Evolutionary conservation across 192 early-diverging fungal genomes (phyloP).

Genomic region (Linnemannia hyalina): DNA sequence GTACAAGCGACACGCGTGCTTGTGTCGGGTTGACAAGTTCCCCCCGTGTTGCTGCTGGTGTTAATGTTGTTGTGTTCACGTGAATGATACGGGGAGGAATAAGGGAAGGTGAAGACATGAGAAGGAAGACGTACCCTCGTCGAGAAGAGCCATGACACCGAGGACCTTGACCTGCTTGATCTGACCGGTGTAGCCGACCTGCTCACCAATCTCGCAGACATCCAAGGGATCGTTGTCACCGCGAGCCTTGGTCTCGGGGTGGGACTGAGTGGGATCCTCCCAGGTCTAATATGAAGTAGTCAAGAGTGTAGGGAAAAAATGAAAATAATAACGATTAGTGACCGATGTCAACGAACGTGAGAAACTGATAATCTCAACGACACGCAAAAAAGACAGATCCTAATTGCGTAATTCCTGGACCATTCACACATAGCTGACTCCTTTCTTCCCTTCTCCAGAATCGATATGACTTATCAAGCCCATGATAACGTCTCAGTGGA

Average conservation of each 20-base stretch:
- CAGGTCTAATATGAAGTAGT: constrained; percentile 76
- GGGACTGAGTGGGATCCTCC: constrained; percentile 94
- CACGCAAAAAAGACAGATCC: background rate
- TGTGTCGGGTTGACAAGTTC: background rate
- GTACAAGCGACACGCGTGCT: background rate
- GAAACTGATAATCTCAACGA: background rate
- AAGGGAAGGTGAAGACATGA: background rate
- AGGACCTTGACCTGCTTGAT: constrained; percentile 99
- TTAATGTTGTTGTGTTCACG: background rate
- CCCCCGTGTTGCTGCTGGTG: background rate
- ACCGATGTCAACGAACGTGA: background rate
- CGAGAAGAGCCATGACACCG: constrained; percentile 98
- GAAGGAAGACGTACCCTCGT: constrained; percentile 78
- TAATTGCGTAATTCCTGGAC: background rate
- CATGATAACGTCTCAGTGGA: background rate
- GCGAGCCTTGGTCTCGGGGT: constrained; percentile 94
- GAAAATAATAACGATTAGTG: background rate
- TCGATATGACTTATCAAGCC: no score
- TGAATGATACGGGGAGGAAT: background rate
- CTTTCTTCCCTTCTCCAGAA: background rate
- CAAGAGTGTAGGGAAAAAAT: background rate
- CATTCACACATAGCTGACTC: background rate
- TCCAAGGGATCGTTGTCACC: constrained; percentile 99
- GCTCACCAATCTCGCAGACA: constrained; percentile 98
- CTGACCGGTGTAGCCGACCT: constrained; percentile 91